Evolutionary conservation across 139 green algal species (phyloP).

Genomic region (Eudorina sp.): DNA sequence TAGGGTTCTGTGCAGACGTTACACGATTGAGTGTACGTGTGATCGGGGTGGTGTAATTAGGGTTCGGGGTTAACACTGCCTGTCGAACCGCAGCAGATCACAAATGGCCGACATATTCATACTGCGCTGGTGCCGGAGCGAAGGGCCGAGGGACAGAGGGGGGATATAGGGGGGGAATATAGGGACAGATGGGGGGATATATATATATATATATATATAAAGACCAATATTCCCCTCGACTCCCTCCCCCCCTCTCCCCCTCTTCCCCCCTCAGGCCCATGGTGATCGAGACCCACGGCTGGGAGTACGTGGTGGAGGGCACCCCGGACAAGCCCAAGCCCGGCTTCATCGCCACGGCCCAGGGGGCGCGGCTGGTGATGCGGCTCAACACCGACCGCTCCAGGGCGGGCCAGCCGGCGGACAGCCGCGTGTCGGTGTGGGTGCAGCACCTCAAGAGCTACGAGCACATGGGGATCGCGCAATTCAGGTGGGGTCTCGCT

Average conservation of each 20-base stretch:
- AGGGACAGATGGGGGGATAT: too few relatives aligned
- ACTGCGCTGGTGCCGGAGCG: too few relatives aligned
- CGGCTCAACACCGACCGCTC: not conserved
- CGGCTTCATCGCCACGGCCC: conserved; percentile 23
- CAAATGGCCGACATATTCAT: too few relatives aligned
- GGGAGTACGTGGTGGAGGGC: conserved; percentile 51
- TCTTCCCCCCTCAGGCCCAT: conserved; percentile 8
- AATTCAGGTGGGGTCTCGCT: conserved; percentile 56
- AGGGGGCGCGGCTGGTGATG: not conserved
- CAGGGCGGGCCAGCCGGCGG: not conserved
- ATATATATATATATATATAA: too few relatives aligned
- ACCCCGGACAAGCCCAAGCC: conserved; percentile 40
- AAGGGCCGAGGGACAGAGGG: too few relatives aligned
- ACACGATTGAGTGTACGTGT: too few relatives aligned
- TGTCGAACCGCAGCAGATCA: too few relatives aligned
- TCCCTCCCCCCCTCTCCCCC: not conserved
- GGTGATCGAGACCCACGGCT: conserved; percentile 37
- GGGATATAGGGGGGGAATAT: too few relatives aligned
- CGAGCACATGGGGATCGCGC: conserved; percentile 51
- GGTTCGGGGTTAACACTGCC: too few relatives aligned
- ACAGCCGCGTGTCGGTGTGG: conserved; percentile 41
- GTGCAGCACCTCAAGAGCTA: conserved; percentile 59
- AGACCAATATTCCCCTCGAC: too few relatives aligned
- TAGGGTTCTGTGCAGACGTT: too few relatives aligned
- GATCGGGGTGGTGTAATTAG: too few relatives aligned